Percentiles rank a stretch among this genome's conserved stretches.
Evolutionary conservation across 2,329 filamentous ascomycete species (phyloP).

Genomic region (Didymella arachidicola): DNA sequence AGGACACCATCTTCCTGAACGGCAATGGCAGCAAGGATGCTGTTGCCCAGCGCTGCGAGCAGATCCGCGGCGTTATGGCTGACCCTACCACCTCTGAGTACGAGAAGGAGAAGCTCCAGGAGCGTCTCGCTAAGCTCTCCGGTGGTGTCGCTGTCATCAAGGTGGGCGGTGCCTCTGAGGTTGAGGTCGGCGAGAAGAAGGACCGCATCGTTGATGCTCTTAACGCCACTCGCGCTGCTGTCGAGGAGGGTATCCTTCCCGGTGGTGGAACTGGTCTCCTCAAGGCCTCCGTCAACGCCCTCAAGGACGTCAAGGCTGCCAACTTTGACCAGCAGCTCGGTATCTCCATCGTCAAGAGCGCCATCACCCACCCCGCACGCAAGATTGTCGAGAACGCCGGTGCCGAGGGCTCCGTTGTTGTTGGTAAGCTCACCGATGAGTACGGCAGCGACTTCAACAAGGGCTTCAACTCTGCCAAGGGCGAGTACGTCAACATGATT

Average conservation of each 20-base stretch:
- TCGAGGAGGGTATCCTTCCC: constrained; percentile 98
- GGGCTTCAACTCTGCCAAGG: constrained; percentile 95
- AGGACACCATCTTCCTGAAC: constrained; percentile 98
- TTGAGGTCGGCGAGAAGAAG: constrained; percentile 99
- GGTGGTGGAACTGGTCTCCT: constrained; percentile 97
- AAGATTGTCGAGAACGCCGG: constrained; percentile 98
- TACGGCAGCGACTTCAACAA: constrained; percentile 93
- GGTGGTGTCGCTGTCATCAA: constrained; percentile 99
- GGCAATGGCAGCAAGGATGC: constrained; percentile 94
- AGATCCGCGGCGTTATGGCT: constrained; percentile 95
- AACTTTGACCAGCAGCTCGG: constrained; percentile 99
- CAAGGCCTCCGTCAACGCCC: constrained; percentile 92
- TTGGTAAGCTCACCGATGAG: constrained; percentile 98
- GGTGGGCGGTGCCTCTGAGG: constrained; percentile 95
- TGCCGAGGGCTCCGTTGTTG: constrained; percentile 91
- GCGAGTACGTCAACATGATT: constrained; percentile 99
- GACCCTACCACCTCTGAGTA: constrained; percentile 97
- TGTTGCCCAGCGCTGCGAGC: constrained; percentile 95
- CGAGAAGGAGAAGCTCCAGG: constrained; percentile 99
- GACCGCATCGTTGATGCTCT: constrained; percentile 98
- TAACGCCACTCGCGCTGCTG: constrained; percentile 96
- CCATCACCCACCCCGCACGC: constrained; percentile 92
- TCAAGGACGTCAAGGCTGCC: constrained; percentile 80
- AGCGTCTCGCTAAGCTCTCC: constrained; percentile 98
- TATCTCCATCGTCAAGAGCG: constrained; percentile 96